phyloP scores from a whole-genome alignment of 2,329 filamentous ascomycete genomes.

The Verticillium alfalfae region DNA sequence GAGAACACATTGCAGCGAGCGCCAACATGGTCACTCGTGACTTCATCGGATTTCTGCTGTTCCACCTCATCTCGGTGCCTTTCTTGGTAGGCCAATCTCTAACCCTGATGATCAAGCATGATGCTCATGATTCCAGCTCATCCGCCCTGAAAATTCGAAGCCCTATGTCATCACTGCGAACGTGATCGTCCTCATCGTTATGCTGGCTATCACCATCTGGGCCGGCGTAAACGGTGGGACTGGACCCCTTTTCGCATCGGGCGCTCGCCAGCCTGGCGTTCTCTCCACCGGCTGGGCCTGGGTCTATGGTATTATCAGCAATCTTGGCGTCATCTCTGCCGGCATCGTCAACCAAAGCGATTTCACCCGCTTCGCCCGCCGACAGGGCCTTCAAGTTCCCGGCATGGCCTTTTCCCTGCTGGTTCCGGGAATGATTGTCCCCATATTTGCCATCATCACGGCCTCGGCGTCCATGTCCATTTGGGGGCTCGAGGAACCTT shows the following conservation, averaged over 20 bases:
- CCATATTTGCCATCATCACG: conserved; percentile 16
- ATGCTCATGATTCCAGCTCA: conserved; percentile 15
- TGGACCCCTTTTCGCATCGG: conserved; percentile 32
- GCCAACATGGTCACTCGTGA: conserved; percentile 32
- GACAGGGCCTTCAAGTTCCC: conserved; percentile 13
- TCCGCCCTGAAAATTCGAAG: conserved; percentile 44
- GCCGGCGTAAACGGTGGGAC: conserved; percentile 36
- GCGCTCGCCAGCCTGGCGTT: conserved; percentile 9
- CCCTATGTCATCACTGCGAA: conserved; percentile 37
- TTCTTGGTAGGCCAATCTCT: conserved; percentile 26
- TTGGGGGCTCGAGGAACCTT: conserved; percentile 15
- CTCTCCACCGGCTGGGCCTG: conserved; percentile 19
- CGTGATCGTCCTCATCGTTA: conserved; percentile 35
- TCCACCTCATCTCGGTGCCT: conserved; percentile 42
- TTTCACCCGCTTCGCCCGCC: conserved; percentile 19
- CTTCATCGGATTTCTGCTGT: conserved; percentile 44
- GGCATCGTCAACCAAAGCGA: conserved; percentile 22
- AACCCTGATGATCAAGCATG: background rate
- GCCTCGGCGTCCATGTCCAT: conserved; percentile 19
- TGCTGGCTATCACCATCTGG: conserved; percentile 44
- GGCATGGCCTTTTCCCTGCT: conserved; percentile 19
- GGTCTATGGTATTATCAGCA: conserved; percentile 22
- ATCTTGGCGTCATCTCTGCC: conserved; percentile 19
- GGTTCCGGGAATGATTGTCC: conserved; percentile 19
- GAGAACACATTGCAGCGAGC: conserved; percentile 32